phyloP scores from a whole-genome alignment of 345 rosid genomes.

The Toxicodendron radicans region DNA sequence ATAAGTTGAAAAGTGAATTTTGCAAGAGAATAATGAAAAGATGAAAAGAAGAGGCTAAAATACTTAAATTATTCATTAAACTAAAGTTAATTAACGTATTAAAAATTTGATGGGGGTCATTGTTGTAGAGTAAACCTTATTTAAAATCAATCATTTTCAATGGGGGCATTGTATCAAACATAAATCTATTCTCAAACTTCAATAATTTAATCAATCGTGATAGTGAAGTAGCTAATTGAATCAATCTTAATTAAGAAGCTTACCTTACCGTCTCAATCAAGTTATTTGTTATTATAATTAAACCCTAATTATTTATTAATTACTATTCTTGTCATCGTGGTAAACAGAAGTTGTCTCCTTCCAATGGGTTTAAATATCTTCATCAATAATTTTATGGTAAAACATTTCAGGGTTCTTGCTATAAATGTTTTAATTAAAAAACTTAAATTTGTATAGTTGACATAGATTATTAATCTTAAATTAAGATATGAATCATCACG shows the following conservation, averaged over 20 bases:
- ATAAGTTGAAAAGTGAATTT: too few relatives aligned
- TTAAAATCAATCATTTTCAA: conserved; percentile 17
- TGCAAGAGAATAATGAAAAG: too few relatives aligned
- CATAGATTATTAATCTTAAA: too few relatives aligned
- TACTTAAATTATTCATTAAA: too few relatives aligned
- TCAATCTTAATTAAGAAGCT: background rate
- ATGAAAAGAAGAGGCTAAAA: too few relatives aligned
- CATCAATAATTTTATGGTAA: too few relatives aligned
- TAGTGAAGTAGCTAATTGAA: background rate
- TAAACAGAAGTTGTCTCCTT: background rate
- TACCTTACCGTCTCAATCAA: conserved; percentile 19
- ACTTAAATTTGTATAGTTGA: too few relatives aligned
- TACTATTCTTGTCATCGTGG: background rate
- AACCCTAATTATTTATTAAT: background rate
- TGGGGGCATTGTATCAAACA: background rate
- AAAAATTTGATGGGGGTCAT: too few relatives aligned
- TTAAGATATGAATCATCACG: too few relatives aligned
- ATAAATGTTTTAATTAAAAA: too few relatives aligned
- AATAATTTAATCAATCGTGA: background rate
- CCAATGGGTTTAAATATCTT: background rate
- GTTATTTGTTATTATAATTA: background rate
- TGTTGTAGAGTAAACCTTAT: background rate
- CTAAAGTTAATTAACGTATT: too few relatives aligned
- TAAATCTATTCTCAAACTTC: background rate
- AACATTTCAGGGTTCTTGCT: too few relatives aligned